Evolutionary conservation across 345 rosid species (phyloP).

Genomic region (Populus alba): DNA sequence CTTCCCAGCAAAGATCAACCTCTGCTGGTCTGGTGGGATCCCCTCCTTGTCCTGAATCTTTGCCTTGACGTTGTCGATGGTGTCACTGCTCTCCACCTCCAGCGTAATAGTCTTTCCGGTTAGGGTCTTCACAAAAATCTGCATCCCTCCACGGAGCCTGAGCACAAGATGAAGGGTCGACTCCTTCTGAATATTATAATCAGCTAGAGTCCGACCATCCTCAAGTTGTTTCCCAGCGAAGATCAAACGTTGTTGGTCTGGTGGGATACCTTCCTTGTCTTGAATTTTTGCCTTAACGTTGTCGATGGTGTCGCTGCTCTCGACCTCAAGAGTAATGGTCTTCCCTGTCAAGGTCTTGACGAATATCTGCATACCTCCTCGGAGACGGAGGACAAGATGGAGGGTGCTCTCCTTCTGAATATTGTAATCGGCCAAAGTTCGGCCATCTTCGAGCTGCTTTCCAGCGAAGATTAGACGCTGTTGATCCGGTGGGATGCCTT

Average conservation of each 20-base stretch:
- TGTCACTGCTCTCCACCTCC: constrained; percentile 13
- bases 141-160: constrained; percentile 27
- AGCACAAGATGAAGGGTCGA: constrained; percentile 25
- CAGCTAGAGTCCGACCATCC: constrained; percentile 23
- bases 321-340: constrained; percentile 23
- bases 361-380: constrained; percentile 26
- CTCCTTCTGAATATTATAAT: constrained; percentile 24
- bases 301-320: constrained; percentile 24
- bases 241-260: constrained; percentile 24
- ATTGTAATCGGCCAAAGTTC: constrained; percentile 23
- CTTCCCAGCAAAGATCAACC: constrained; percentile 12
- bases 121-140: constrained; percentile 20
- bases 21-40: too few species aligned
- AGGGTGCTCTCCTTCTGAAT: constrained; percentile 26
- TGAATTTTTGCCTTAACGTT: constrained; percentile 26
- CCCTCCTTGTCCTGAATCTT: neutral
- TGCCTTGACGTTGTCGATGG: constrained; percentile 6
- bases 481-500: constrained; percentile 25
- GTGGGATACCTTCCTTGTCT: constrained; percentile 27
- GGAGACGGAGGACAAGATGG: constrained; percentile 19
- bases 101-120: constrained; percentile 18
- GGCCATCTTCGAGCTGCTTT: constrained; percentile 24
- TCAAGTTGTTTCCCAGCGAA: constrained; percentile 28
- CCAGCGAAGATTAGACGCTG: constrained; percentile 25
- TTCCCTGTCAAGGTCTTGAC: constrained; percentile 25